Conservation (phyloP, 1,139 yeast genomes). For the Meyerozyma guilliermondii region DNA sequence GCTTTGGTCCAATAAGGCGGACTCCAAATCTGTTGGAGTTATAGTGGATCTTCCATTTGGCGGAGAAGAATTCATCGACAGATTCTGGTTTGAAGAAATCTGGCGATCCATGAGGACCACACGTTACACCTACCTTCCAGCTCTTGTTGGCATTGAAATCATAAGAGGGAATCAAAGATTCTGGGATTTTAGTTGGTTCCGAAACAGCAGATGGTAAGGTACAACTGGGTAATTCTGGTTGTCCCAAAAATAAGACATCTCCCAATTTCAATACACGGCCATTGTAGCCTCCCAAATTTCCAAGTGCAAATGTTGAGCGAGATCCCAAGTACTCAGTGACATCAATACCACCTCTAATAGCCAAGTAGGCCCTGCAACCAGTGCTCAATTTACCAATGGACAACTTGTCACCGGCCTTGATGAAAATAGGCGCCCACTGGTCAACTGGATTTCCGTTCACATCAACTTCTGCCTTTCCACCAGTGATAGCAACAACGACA, state of each 20-base stretch:
- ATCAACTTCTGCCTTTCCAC: slow-evolving; percentile 68
- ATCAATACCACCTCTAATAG: slow-evolving; percentile 90
- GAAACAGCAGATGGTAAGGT: slow-evolving; percentile 67
- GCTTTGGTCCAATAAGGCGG: slow-evolving; percentile 91
- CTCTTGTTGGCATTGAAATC: slow-evolving; percentile 34
- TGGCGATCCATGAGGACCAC: slow-evolving; percentile 98
- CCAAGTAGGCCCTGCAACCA: slow-evolving; percentile 88
- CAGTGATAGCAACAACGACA: slow-evolving; percentile 74
- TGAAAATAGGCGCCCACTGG: slow-evolving; percentile 64
- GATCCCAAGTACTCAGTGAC: slow-evolving; percentile 92
- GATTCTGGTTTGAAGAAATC: slow-evolving; percentile 84
- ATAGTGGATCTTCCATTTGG: slow-evolving; percentile 92
- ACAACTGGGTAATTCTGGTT: slow-evolving; percentile 64
- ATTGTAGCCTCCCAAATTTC: slow-evolving; percentile 90
- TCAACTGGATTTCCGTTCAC: slow-evolving; percentile 54
- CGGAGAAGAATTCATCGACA: slow-evolving; percentile 65
- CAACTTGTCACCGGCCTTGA: slow-evolving; percentile 72
- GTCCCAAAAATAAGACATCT: slow-evolving; percentile 83
- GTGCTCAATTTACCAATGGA: slow-evolving; percentile 71
- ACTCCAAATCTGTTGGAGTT: slow-evolving; percentile 96
- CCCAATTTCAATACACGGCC: slow-evolving; percentile 90
- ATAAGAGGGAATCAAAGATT: slow-evolving; percentile 54
- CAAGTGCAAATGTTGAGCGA: slow-evolving; percentile 93
- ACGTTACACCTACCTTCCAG: slow-evolving; percentile 89
- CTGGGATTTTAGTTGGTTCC: slow-evolving; percentile 56